Conservation (phyloP, 2,329 filamentous ascomycete genomes). For the Apiospora kogelbergensis region DNA sequence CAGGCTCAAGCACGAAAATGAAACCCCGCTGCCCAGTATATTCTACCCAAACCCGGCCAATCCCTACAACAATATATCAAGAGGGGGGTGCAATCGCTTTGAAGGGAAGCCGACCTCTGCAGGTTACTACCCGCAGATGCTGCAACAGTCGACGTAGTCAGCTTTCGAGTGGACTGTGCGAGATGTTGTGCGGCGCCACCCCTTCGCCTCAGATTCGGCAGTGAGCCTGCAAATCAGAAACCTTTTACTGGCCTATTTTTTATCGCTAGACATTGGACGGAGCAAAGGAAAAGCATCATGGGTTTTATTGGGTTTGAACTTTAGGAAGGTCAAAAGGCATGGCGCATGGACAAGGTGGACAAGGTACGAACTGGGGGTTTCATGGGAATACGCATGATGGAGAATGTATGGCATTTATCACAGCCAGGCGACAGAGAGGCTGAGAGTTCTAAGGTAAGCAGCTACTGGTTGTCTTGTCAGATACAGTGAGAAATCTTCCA, state of each 20-base stretch:
- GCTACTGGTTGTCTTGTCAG: neutral
- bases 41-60: constrained; percentile 37
- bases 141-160: constrained; percentile 47
- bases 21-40: constrained; percentile 46
- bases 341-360: neutral
- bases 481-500: neutral
- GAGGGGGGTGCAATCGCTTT: constrained; percentile 48
- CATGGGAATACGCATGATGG: constrained; percentile 1
- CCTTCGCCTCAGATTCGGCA: neutral
- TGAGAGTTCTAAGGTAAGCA: neutral
- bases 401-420: neutral
- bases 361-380: neutral
- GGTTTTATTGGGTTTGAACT: neutral
- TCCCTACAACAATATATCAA: constrained; percentile 25
- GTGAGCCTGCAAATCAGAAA: neutral
- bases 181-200: no score
- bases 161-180: neutral
- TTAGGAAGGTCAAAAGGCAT: neutral
- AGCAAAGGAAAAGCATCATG: neutral
- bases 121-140: constrained; percentile 54
- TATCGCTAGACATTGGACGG: neutral
- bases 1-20: constrained; percentile 53
- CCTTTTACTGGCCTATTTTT: constrained; percentile 5
- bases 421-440: neutral
- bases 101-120: constrained; percentile 52